Conservation (phyloP, 257 asterid species). For the Nicotiana attenuata region DNA sequence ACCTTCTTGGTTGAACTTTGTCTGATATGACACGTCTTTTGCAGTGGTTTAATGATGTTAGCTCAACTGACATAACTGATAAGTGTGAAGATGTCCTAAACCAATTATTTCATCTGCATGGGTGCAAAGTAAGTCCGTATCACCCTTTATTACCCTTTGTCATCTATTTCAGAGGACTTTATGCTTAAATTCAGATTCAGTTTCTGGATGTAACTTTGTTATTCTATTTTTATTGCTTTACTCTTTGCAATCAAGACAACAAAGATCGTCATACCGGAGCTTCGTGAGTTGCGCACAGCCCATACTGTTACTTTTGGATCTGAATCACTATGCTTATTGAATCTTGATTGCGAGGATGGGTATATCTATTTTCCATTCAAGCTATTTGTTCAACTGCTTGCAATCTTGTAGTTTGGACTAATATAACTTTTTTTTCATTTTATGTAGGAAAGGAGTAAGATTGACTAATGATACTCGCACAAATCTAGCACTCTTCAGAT, state of each 20-base stretch:
- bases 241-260: conserved; percentile 41
- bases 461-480: conserved; percentile 73
- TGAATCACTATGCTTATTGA: conserved; percentile 61
- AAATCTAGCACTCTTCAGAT: conserved; percentile 76
- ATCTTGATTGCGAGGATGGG: conserved; percentile 87
- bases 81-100: conserved; percentile 81
- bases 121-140: conserved; percentile 62
- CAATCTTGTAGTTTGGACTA: background rate
- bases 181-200: background rate
- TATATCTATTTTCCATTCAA: conserved; percentile 24
- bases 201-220: background rate
- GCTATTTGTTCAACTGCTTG: background rate
- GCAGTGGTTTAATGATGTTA: conserved; percentile 89
- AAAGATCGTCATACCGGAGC: conserved; percentile 90
- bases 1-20: conserved; percentile 12
- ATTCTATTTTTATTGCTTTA: background rate
- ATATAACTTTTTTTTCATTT: conserved; percentile 14
- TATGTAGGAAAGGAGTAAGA: conserved; percentile 50
- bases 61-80: conserved; percentile 68
- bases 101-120: conserved; percentile 57
- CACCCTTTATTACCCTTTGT: background rate
- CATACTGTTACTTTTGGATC: conserved; percentile 86
- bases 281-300: conserved; percentile 80
- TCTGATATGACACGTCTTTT: background rate
- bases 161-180: background rate